Conservation (phyloP, 2,329 filamentous ascomycete species). For the Parastagonospora nodorum region DNA sequence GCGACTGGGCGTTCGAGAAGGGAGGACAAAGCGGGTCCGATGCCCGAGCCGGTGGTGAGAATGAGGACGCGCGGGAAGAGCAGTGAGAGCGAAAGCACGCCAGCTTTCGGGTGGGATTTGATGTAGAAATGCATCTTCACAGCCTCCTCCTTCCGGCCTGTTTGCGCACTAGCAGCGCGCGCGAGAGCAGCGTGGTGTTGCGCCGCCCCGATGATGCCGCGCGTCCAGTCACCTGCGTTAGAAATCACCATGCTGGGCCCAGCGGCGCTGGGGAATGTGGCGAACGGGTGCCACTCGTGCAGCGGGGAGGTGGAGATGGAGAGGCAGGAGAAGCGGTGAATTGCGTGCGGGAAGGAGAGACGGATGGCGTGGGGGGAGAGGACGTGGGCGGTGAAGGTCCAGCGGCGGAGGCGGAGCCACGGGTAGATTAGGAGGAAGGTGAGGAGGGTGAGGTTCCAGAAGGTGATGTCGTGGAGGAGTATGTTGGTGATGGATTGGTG, state of each 20-base stretch:
- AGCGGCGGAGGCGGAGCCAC: conserved; percentile 73
- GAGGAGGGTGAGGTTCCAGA: conserved; percentile 72
- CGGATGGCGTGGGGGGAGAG: conserved; percentile 75
- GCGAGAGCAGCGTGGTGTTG: not conserved
- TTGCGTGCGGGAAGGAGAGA: conserved; percentile 55
- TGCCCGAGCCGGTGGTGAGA: conserved; percentile 43
- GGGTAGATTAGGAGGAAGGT: conserved; percentile 71
- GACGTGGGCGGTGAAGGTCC: conserved; percentile 66
- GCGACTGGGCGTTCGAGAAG: conserved; percentile 58
- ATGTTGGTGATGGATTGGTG: not conserved
- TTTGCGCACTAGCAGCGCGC: not conserved
- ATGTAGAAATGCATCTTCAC: conserved; percentile 23
- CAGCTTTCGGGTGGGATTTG: conserved; percentile 29
- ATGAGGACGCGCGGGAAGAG: conserved; percentile 40
- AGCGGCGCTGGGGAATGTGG: conserved; percentile 36
- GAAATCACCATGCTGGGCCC: conserved; percentile 39
- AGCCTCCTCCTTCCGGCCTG: not conserved
- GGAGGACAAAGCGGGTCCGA: conserved; percentile 52
- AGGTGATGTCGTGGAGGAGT: conserved; percentile 23
- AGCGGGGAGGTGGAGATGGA: conserved; percentile 35
- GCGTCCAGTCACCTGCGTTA: conserved; percentile 43
- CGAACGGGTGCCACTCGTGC: conserved; percentile 46
- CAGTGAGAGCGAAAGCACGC: conserved; percentile 37
- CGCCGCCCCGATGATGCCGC: conserved; percentile 14
- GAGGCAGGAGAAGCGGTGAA: conserved; percentile 40